phyloP scores from a whole-genome alignment of 2,329 filamentous ascomycete species.

The Fusarium irregulare region DNA sequence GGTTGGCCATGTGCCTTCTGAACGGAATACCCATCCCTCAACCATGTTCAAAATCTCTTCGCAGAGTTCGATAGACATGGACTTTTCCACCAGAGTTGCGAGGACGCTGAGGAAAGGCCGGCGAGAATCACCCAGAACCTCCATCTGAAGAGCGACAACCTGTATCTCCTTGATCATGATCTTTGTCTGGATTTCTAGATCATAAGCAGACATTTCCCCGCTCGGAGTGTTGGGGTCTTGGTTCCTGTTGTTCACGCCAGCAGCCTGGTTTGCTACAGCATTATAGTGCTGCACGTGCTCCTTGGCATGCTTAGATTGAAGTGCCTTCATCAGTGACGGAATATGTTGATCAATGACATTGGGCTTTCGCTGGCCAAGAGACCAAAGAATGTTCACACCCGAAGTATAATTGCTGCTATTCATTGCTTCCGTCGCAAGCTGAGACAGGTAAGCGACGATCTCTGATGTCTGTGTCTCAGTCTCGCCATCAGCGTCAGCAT shows the following conservation, averaged over 20 bases:
- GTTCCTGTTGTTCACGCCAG: conserved; percentile 55
- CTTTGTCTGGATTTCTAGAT: conserved; percentile 88
- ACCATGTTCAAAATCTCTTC: conserved; percentile 95
- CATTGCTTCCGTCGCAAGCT: conserved; percentile 88
- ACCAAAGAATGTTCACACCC: conserved; percentile 94
- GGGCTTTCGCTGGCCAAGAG: conserved; percentile 84
- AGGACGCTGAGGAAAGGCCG: conserved; percentile 95
- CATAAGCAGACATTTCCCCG: conserved; percentile 75
- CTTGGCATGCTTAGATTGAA: conserved; percentile 90
- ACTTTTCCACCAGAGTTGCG: conserved; percentile 95
- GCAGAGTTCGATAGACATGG: conserved; percentile 85
- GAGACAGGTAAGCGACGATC: conserved; percentile 84
- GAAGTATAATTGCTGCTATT: conserved; percentile 84
- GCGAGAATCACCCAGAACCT: conserved; percentile 88
- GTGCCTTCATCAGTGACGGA: conserved; percentile 86
- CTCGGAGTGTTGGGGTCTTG: conserved; percentile 66
- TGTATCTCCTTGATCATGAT: conserved; percentile 96
- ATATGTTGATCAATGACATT: conserved; percentile 92
- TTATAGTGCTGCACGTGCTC: conserved; percentile 88
- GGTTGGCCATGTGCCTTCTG: conserved; percentile 94
- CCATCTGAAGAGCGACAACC: conserved; percentile 91
- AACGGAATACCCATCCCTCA: conserved; percentile 95
- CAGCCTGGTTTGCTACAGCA: conserved; percentile 64
- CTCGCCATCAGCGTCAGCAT: conserved; percentile 85
- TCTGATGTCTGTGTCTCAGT: conserved; percentile 85